Evolutionary conservation across 352 stramenopile species (phyloP), one percentile per base, ranked within the genome.

Genomic region (Globisporangium ultimum): DNA sequence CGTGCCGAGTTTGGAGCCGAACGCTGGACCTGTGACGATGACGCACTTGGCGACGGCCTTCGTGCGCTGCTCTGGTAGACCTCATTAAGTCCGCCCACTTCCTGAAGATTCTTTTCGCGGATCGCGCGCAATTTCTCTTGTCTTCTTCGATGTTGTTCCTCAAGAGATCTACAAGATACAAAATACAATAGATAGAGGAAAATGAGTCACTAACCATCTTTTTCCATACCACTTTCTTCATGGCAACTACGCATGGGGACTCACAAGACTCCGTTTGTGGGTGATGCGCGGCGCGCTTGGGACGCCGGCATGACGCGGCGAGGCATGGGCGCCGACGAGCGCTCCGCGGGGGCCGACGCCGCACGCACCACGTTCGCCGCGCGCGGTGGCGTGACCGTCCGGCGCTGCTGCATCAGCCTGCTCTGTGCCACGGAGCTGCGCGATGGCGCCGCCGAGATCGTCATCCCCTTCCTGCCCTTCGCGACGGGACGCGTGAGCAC

Each of bases 361-460:
- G 61, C 53, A 53, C 63, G 60, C 18, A 46, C 66, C 18, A 46
- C 66, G 7, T 52, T 53, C 49, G 56, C 46, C 34, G 40, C 36
- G 24, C 32, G 60, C 7, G 68, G 46, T 21, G 70, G 51, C 38
- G 62, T 53, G 28, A 54, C 21, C 18, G 38, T 48, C 24, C 60
- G 58, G 3, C 75, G 70, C 20, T 74, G 71, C 54, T 81, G 70
- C 6, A 63, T 70, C 15, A 78, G 54, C n/a, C 70, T 62, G 34
- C 67, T 66, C 58, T 76, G 67, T 17, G 63, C 52, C 52, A 88
- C 66, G 24, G 71, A 82, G 59, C 78, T 91, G 38, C 71, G 60
- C 3, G 80, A 88, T 4, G 79, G 67, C 6, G 71, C 74, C 9
- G 80, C 78, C 4, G 84, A 91, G 53, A 93, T 85, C 15, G 66